Evolutionary conservation across 768 basidiomycete genomes (phyloP), one percentile per base, ranked within the genome.

Genomic region (Boletus reticulatus): DNA sequence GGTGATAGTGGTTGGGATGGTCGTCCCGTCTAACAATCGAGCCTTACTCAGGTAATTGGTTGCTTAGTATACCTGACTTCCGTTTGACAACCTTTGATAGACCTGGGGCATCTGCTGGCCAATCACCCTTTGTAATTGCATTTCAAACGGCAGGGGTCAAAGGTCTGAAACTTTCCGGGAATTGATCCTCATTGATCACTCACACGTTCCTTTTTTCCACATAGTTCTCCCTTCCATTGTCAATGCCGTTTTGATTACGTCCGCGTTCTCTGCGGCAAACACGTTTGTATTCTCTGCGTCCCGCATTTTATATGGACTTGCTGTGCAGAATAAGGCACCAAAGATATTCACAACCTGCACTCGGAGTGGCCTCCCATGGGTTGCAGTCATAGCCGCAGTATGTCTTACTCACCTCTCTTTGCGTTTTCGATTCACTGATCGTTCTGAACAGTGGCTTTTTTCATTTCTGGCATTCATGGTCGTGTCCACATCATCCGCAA

Each of bases 41-140:
- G 65, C 70, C 12, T 74, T 91, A 41, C 76, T 87, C 42, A 66
- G 72, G 74, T 27, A 27, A 27, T 1, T 27, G 36, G 71, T 56
- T 43, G 62, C 50, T 11, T 39, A 1, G 13, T 34, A 29, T 16
- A 6, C 12, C 20, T 36, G 36, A 12, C 16, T 20, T 37, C n/a
- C 41, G 12, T 37, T 27, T 59, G 12, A 59, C 43, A 14, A 14
- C 19, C 5, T 4, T 31, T 43, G 36, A 14, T 41, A 63, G 61
- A 39, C 19, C 61, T 1, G 62, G 58, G n/a, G 27, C 4, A 3
- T 54, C 59, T 17, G 91, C 90, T n/a, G 83, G 85, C 1, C 69
- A 85, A 50, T 92, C 89, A 4, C 92, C 92, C 4, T 95, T 90
- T 71, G 92, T 94, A 52, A 87, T 94, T 58, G 92, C 90, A 19